Evolutionary conservation across 106 monocot species (phyloP).

Genomic region (Alisma plantagoaquatica): DNA sequence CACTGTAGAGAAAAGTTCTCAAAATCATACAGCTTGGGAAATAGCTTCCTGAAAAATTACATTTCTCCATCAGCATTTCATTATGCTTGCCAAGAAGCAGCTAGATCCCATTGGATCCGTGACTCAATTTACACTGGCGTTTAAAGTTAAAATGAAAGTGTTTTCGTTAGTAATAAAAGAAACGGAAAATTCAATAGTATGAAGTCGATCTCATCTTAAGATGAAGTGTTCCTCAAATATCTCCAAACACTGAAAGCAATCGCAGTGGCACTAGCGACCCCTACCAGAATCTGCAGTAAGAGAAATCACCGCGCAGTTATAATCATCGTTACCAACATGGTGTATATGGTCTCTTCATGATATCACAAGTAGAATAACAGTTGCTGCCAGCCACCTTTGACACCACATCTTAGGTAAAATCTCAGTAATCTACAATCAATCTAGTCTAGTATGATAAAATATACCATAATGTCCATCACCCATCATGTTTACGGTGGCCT

Average conservation of each 20-base stretch:
- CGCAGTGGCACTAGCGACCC: conserved; percentile 46
- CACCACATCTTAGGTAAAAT: background rate
- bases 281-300: conserved; percentile 50
- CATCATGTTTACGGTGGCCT: background rate
- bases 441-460: background rate
- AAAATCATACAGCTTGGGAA: no score
- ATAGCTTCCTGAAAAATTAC: no score
- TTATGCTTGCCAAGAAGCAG: no score
- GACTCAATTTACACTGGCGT: no score
- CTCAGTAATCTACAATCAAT: background rate
- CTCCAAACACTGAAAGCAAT: conserved; percentile 57
- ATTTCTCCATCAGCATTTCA: no score
- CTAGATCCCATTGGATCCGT: no score
- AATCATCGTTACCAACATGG: background rate
- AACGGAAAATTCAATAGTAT: no score
- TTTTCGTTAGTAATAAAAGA: no score
- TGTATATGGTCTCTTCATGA: background rate
- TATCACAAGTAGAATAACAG: background rate
- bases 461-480: background rate
- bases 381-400: background rate
- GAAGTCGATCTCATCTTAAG: no score
- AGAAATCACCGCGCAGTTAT: background rate
- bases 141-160: no score
- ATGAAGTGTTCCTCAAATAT: conserved; percentile 17
- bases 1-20: no score